Base-by-base conservation (phyloP, 345 rosid species). In the Iberis pinnata region DNA sequence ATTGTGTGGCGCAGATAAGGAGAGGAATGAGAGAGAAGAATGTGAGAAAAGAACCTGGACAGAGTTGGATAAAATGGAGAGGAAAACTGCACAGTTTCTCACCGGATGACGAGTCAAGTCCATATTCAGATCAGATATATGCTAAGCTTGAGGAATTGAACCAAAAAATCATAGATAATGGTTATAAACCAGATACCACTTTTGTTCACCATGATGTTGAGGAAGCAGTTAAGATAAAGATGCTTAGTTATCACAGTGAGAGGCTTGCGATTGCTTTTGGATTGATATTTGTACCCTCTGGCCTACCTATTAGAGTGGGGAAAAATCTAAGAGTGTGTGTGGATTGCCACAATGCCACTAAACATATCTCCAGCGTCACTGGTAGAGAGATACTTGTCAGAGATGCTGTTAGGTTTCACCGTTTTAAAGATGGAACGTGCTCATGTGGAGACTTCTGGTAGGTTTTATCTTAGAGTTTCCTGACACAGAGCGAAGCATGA, bases 371-470 rank as follows among this genome's bases (percentile, higher is more conserved):
- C 22, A 82, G 75, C 54, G 75, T 87, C 58, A 80, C 92, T 60
- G 74, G 59, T 41, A 84, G 96, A 69, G 98, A 90, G 73, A 90
- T 90, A 43, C 76, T 90, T 16, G 92, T 90, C 45, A 78, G 96
- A 80, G 96, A 90, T 71, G 75, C 96, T 55, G 95, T 76, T 11
- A 72, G 98, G 56, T 87, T 79, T 73, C 96, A 90, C 73, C 74
- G 75, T 47, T 90, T 84, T 50, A 84, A 78, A 74, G 81, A 82
- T 82, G 98, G 98, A 71, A 67, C 65, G 7, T 90, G 98, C 70
- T 90, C 95, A 18, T 90, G 96, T 3, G 92, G 95, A 60, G 96
- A 90, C 75, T 90, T 90, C 72, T 87, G 98, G 98, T 90, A 72
- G 83, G 46, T 39, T 29, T 36, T 14, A 14, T 18, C 31, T 9